phyloP scores from a whole-genome alignment of 2,329 filamentous ascomycete species.

The Exutisphaerella laricina region DNA sequence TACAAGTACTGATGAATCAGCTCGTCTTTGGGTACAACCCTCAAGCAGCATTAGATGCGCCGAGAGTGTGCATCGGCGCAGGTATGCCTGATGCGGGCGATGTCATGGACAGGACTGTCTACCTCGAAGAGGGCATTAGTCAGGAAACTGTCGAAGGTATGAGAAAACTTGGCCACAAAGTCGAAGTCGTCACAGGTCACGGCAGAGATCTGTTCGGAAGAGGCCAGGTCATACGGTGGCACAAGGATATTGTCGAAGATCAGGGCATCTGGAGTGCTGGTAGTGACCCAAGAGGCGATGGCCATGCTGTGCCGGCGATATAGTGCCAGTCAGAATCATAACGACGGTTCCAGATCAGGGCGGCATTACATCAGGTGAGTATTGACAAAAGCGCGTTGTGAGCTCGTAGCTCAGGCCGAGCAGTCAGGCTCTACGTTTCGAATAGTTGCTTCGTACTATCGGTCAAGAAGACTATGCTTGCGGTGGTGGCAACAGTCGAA shows the following conservation, averaged over 20 bases:
- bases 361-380: too few relatives aligned
- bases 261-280: conserved; percentile 76
- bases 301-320: conserved; percentile 53
- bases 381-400: too few relatives aligned
- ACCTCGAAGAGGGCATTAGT: conserved; percentile 75
- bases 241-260: conserved; percentile 61
- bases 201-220: conserved; percentile 69
- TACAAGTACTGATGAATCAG: conserved; percentile 89
- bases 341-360: too few relatives aligned
- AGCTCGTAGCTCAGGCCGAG: too few relatives aligned
- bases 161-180: conserved; percentile 64
- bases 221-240: conserved; percentile 77
- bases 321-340: too few relatives aligned
- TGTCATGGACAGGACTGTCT: conserved; percentile 60
- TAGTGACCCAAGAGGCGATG: conserved; percentile 83
- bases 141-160: conserved; percentile 63
- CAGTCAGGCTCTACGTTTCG: too few relatives aligned
- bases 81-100: conserved; percentile 59
- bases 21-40: conserved; percentile 73
- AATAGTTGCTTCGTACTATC: too few relatives aligned
- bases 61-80: conserved; percentile 79
- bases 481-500: too few relatives aligned
- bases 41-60: conserved; percentile 84
- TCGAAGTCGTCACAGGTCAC: conserved; percentile 62
- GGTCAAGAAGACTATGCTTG: too few relatives aligned